A percentile compares a stretch with the other conserved stretches of the same genome.
Conservation (phyloP, 306 rosid genomes). For the Oemleria cerasiformis region DNA sequence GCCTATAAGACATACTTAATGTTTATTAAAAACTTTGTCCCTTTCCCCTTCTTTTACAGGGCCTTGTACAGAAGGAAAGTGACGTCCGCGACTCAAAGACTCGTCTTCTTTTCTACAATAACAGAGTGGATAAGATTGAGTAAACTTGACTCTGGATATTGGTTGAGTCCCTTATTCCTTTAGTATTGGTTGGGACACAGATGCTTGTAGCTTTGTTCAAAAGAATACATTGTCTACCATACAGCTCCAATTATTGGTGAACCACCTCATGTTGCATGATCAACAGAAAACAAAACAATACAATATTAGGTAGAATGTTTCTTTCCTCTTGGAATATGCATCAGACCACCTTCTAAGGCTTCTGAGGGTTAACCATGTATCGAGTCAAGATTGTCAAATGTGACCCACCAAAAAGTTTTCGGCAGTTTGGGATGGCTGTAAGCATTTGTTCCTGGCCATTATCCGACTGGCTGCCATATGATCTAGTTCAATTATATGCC, state of each 20-base stretch:
- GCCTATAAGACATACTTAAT: background rate
- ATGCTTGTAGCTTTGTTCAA: background rate
- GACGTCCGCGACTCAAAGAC: background rate
- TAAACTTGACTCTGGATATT: slow-evolving; percentile 3
- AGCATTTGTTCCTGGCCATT: slow-evolving; percentile 10
- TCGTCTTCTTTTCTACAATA: background rate
- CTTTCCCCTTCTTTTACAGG: background rate
- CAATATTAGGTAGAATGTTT: slow-evolving; percentile 8
- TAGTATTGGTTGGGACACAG: slow-evolving; percentile 1
- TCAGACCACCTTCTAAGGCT: slow-evolving; percentile 2
- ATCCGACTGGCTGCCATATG: slow-evolving; percentile 9
- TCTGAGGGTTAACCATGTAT: slow-evolving; percentile 12
- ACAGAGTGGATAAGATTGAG: background rate
- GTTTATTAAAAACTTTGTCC: background rate
- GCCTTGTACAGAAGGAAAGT: background rate
- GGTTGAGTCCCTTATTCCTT: slow-evolving; percentile 8
- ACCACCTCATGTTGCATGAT: slow-evolving; percentile 8
- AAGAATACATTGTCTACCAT: background rate
- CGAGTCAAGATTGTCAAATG: slow-evolving; percentile 16
- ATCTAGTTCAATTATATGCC: slow-evolving; percentile 19
- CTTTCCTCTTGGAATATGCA: slow-evolving; percentile 15
- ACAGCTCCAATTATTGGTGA: slow-evolving; percentile 17
- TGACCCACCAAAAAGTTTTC: slow-evolving; percentile 18
- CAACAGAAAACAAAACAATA: slow-evolving; percentile 13
- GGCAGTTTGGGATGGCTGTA: slow-evolving; percentile 20